Conservation (phyloP, 345 rosid species). For the Syzygium aqueum region DNA sequence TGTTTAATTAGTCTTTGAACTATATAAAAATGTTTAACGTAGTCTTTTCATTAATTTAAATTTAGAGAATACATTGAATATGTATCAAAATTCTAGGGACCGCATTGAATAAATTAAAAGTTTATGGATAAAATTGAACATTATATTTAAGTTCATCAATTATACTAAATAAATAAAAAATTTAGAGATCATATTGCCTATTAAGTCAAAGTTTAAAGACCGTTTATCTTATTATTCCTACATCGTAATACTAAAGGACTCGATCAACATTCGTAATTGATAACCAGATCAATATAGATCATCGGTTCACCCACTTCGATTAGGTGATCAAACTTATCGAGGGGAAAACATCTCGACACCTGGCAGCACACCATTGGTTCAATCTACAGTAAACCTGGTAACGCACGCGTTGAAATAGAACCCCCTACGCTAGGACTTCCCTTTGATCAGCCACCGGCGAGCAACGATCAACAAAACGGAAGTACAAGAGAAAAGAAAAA, state of each 20-base stretch:
- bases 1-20: too few species aligned
- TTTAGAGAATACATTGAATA: too few species aligned
- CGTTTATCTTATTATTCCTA: too few species aligned
- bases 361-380: not conserved
- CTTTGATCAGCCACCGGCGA: not conserved
- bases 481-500: not conserved
- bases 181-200: too few species aligned
- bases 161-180: not conserved
- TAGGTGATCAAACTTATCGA: not conserved
- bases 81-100: too few species aligned
- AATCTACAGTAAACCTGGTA: not conserved
- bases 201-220: too few species aligned
- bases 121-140: too few species aligned
- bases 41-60: too few species aligned
- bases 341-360: not conserved
- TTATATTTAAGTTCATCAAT: too few species aligned
- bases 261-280: not conserved
- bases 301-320: not conserved
- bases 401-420: not conserved
- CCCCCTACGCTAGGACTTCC: not conserved
- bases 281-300: not conserved
- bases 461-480: not conserved
- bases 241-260: not conserved
- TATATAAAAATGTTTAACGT: too few species aligned
- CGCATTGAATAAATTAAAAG: too few species aligned